Evolutionary conservation across 2,329 filamentous ascomycete species (phyloP).

Genomic region (Anisogramma anomala): DNA sequence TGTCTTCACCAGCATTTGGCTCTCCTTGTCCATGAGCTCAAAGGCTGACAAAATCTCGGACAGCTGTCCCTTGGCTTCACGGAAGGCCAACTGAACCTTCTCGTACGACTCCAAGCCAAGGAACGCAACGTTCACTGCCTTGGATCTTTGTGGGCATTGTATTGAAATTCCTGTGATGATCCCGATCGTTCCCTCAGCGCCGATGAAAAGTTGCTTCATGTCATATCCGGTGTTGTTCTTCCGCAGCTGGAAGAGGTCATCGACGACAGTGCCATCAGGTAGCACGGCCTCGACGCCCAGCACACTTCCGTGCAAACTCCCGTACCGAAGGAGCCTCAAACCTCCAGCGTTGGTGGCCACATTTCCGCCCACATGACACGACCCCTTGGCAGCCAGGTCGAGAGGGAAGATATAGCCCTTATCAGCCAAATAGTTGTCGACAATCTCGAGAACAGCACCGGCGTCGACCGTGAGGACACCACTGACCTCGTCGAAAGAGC

Average conservation of each 20-base stretch:
- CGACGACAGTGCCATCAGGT: slow-evolving; percentile 81
- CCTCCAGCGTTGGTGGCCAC: slow-evolving; percentile 93
- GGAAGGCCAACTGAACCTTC: slow-evolving; percentile 74
- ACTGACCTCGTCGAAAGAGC: slow-evolving; percentile 85
- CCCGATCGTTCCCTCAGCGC: slow-evolving; percentile 86
- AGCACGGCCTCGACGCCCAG: slow-evolving; percentile 88
- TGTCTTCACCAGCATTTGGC: slow-evolving; percentile 63
- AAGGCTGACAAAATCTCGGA: slow-evolving; percentile 95
- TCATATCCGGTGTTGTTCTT: slow-evolving; percentile 99
- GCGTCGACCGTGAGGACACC: slow-evolving; percentile 84
- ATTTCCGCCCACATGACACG: slow-evolving; percentile 92
- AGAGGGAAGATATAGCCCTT: slow-evolving; percentile 84
- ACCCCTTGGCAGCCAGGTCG: slow-evolving; percentile 95
- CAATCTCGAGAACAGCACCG: slow-evolving; percentile 80
- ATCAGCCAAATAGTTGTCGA: slow-evolving; percentile 75
- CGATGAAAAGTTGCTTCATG: slow-evolving; percentile 92
- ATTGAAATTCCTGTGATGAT: slow-evolving; percentile 87
- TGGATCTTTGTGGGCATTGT: slow-evolving; percentile 74
- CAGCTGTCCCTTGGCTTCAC: slow-evolving; percentile 78
- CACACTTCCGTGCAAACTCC: slow-evolving; percentile 85
- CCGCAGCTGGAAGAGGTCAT: slow-evolving; percentile 75
- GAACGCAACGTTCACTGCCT: slow-evolving; percentile 88
- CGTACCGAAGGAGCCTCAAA: slow-evolving; percentile 78
- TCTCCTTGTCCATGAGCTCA: slow-evolving; percentile 86
- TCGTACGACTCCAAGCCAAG: slow-evolving; percentile 87